A percentile compares a stretch with the other conserved stretches of the same genome.
These are phyloP conservation scores for Globisporangium megalacanthum DNA, from an alignment of 352 stramenopile species.

Conservation along the genomic window DNA sequence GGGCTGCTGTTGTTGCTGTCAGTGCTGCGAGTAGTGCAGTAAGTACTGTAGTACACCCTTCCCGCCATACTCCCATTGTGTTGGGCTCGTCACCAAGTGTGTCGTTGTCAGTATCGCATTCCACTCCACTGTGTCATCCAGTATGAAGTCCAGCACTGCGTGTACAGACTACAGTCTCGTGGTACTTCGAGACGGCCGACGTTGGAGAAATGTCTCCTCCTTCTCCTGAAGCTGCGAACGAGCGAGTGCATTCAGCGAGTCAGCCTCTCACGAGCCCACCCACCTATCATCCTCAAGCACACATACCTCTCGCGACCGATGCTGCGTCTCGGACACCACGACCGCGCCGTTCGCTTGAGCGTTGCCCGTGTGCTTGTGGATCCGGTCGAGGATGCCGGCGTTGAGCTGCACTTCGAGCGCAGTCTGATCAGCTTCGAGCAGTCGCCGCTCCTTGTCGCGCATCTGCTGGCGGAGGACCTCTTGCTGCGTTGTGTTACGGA, in stretches of 20 bases:
- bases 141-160: background rate
- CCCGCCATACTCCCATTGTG: too few relatives aligned
- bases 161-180: slow-evolving; percentile 23
- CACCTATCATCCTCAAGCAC: background rate
- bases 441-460: slow-evolving; percentile 50
- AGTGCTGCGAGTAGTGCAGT: too few relatives aligned
- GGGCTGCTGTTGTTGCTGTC: background rate
- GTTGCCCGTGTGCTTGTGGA: slow-evolving; percentile 42
- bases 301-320: slow-evolving; percentile 62
- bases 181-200: slow-evolving; percentile 20
- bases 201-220: slow-evolving; percentile 37
- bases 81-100: slow-evolving; percentile 1
- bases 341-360: slow-evolving; percentile 36
- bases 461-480: slow-evolving; percentile 69
- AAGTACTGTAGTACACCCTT: slow-evolving; percentile 1
- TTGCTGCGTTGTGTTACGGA: slow-evolving; percentile 55
- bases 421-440: slow-evolving; percentile 62
- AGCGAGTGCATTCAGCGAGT: background rate
- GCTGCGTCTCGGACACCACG: slow-evolving; percentile 65
- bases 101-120: background rate
- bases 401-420: slow-evolving; percentile 73
- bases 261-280: background rate
- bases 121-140: background rate
- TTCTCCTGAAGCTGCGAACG: slow-evolving; percentile 40
- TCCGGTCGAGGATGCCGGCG: slow-evolving; percentile 58